These are phyloP conservation scores for Prunus kanzakura DNA, from an alignment of 306 rosid species.

Conservation along the genomic window DNA sequence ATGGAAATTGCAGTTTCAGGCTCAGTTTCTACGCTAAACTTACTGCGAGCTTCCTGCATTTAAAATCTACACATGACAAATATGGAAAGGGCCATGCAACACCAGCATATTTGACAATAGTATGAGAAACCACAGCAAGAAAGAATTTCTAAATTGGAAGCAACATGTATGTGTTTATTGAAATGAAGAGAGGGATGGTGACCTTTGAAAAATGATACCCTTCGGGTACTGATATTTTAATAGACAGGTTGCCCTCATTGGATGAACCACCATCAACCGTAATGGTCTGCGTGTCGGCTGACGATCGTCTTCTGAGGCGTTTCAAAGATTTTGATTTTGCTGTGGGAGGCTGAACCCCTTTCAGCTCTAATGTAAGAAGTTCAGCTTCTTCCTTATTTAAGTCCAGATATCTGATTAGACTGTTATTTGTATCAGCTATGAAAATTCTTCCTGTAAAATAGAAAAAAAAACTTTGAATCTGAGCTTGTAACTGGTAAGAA, in stretches of 20 bases:
- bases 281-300: slow-evolving; percentile 68
- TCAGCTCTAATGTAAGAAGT: slow-evolving; percentile 72
- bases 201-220: slow-evolving; percentile 96
- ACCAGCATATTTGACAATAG: slow-evolving; percentile 5
- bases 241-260: slow-evolving; percentile 65
- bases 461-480: neutral
- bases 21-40: slow-evolving; percentile 68
- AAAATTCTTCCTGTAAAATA: slow-evolving; percentile 67
- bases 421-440: slow-evolving; percentile 94
- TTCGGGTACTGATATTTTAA: slow-evolving; percentile 64
- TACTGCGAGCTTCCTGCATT: slow-evolving; percentile 93
- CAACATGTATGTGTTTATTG: neutral
- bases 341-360: slow-evolving; percentile 82
- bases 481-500: neutral
- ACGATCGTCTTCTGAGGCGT: slow-evolving; percentile 75
- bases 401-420: slow-evolving; percentile 78
- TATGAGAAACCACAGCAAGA: neutral
- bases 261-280: slow-evolving; percentile 57
- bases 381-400: slow-evolving; percentile 41
- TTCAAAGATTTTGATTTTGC: slow-evolving; percentile 52
- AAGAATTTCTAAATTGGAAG: slow-evolving; percentile 1
- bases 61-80: slow-evolving; percentile 17
- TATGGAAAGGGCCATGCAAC: neutral
- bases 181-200: slow-evolving; percentile 1
- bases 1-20: slow-evolving; percentile 68